Conservation (phyloP, 75 land plant genomes). For the Adiantum capillusveneris region DNA sequence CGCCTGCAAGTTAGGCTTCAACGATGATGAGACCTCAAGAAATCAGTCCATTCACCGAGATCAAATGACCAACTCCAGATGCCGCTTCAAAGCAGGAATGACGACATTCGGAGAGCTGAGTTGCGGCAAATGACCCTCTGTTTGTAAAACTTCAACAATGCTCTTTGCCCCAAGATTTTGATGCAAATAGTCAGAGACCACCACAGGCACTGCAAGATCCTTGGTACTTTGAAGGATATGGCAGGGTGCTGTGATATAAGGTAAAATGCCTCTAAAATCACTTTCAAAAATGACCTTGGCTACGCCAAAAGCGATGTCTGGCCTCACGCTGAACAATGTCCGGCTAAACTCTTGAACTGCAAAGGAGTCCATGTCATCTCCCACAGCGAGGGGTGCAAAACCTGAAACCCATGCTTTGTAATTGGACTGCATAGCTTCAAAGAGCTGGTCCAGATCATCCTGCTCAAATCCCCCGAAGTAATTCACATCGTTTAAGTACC, state of each 20-base stretch:
- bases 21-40: no score
- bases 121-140: constrained; percentile 92
- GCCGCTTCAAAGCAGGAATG: constrained; percentile 56
- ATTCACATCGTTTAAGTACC: constrained; percentile 57
- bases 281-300: constrained; percentile 65
- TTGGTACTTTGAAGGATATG: constrained; percentile 83
- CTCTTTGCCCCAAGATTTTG: constrained; percentile 58
- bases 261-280: constrained; percentile 48
- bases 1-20: no score
- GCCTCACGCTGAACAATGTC: constrained; percentile 78
- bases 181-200: constrained; percentile 68
- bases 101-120: constrained; percentile 73
- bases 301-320: constrained; percentile 79
- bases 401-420: constrained; percentile 92
- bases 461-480: constrained; percentile 74
- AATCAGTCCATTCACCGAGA: no score
- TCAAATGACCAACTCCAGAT: constrained; percentile 8
- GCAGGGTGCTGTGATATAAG: constrained; percentile 66
- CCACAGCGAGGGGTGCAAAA: constrained; percentile 79
- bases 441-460: constrained; percentile 73
- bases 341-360: constrained; percentile 92
- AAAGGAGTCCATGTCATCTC: constrained; percentile 77
- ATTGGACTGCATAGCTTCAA: constrained; percentile 72
- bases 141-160: constrained; percentile 64
- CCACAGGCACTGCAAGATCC: constrained; percentile 83